Evolutionary conservation across 108 stramenopile species (phyloP), one percentile per base, ranked within the genome.

Genomic region (Skeletonema tropicum): DNA sequence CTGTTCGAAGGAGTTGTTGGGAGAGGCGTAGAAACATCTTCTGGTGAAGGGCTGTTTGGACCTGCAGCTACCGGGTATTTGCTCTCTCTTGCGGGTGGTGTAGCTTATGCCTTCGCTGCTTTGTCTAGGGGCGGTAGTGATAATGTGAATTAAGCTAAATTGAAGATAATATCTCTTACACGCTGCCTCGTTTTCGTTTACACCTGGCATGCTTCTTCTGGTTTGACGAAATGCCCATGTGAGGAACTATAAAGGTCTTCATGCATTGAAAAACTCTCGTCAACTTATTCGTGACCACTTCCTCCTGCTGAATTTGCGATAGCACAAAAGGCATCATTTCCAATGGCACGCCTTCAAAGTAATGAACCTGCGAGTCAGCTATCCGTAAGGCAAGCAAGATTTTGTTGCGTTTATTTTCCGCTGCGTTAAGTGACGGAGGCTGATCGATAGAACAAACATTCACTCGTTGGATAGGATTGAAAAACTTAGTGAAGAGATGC

Each of bases 21-120:
- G n/a, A 70, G 58, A 57, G 69, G 31, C 10, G 65, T 29, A 25
- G 52, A 8, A 25, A 1, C 42, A 45, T n/a, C 52, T 55, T 23
- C 52, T 15, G 52, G 5, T 10, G 64, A 5, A 21, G 52, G 65
- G 6, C 10, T 64, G 17, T 60, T 64, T 42, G 61, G 61, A 32
- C 31, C 58, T 15, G 71, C 58, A 32, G 46, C 39, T 15, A 30
- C 49, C 3, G 74, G 74, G 6, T 75, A 75, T 59, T 17, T 57
- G 11, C 29, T 75, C 14, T 66, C 74, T 3, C 58, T 75, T 30
- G 58, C 65, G 12, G 74, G 74, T 26, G 74, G 74, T 8, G 58
- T 67, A 4, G 39, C 33, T 41, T 75, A 75, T 45, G 74, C 74
- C 39, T 42, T 75, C 0, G 52, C 65, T 36, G 70, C 70, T 19